Percentiles rank a stretch among this genome's conserved stretches.
These are phyloP conservation scores for Daucus carota DNA, from an alignment of 129 eudicot genomes.

Conservation along the genomic window DNA sequence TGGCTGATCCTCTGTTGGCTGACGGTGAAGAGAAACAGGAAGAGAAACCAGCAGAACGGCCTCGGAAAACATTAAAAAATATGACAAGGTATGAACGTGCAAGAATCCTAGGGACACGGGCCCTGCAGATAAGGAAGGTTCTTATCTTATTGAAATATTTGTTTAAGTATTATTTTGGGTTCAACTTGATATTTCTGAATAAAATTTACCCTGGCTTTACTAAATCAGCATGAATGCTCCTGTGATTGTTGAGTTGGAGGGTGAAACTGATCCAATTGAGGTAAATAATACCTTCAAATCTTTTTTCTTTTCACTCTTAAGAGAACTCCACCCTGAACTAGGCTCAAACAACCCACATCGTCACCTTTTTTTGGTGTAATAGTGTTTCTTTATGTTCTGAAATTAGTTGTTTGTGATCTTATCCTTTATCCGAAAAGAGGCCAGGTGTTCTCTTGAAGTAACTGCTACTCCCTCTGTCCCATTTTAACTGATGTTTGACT, in stretches of 20 bases:
- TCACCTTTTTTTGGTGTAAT: background rate
- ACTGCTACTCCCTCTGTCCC: no score
- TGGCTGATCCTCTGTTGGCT: conserved; percentile 46
- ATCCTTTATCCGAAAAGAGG: background rate
- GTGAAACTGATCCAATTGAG: conserved; percentile 98
- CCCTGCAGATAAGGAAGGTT: conserved; percentile 92
- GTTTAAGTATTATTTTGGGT: background rate
- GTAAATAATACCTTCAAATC: conserved; percentile 23
- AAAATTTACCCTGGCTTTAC: background rate
- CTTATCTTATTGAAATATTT: background rate
- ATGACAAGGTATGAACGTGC: conserved; percentile 97
- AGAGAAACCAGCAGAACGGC: conserved; percentile 40
- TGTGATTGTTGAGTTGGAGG: conserved; percentile 96
- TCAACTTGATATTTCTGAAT: background rate
- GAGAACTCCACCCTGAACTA: background rate
- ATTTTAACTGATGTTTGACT: no score
- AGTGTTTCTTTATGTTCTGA: background rate
- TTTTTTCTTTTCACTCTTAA: background rate
- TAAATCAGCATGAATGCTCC: conserved; percentile 93
- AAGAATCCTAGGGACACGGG: conserved; percentile 90
- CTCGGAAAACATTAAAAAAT: conserved; percentile 79
- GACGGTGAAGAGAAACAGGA: conserved; percentile 62
- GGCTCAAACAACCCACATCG: background rate
- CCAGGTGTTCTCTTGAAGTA: no score
- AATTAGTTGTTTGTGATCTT: background rate